phyloP scores from a whole-genome alignment of 305 asterid species.

The Rubia balearica region DNA sequence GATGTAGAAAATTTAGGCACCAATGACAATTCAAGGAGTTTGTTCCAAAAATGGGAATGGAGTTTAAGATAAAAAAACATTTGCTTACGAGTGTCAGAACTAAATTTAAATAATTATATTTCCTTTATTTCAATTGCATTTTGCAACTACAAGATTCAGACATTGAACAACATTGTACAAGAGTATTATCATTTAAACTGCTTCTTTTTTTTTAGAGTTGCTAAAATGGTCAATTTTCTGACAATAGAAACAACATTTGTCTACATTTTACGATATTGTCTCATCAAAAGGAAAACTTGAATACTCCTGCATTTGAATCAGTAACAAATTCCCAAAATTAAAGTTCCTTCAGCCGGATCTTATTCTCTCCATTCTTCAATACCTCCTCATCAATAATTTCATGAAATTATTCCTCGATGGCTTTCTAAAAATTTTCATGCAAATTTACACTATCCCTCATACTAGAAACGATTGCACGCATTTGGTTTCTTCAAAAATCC shows the following conservation, averaged over 20 bases:
- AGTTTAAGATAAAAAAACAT: no score
- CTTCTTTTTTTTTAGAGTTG: no score
- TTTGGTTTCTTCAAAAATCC: constrained; percentile 79
- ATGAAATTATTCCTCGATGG: constrained; percentile 50
- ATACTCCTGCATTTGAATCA: constrained; percentile 80
- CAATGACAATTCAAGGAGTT: no score
- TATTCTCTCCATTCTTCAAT: constrained; percentile 54
- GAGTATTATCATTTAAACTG: no score
- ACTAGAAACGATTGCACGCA: constrained; percentile 76
- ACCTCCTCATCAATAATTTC: constrained; percentile 56
- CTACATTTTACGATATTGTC: no score
- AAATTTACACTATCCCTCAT: constrained; percentile 75
- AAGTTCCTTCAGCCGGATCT: constrained; percentile 39
- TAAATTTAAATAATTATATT: no score
- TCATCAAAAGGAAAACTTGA: constrained; percentile 65
- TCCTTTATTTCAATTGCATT: no score
- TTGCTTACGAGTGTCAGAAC: no score
- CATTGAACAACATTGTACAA: no score
- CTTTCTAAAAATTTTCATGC: constrained; percentile 69
- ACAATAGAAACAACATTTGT: neutral
- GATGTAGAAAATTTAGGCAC: no score
- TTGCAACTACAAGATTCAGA: no score
- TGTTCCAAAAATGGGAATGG: no score
- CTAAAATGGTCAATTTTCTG: neutral
- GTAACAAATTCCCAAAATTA: constrained; percentile 82